Percentiles rank a stretch among this genome's conserved stretches.
Evolutionary conservation across 2,329 filamentous ascomycete species (phyloP).

Genomic region (Aspergillus phoenicis): DNA sequence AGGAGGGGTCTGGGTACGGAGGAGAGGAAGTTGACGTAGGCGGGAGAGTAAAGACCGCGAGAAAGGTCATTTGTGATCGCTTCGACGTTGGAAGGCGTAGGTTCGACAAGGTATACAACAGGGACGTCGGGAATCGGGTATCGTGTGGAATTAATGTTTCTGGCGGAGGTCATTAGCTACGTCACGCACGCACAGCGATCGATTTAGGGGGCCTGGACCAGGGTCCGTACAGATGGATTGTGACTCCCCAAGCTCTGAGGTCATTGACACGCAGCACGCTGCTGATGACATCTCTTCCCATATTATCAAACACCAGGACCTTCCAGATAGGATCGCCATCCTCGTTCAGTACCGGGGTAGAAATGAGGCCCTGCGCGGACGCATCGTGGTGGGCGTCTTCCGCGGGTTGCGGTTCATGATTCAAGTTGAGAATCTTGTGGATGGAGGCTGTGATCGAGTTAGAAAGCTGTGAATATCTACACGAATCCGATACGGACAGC

Average conservation of each 20-base stretch:
- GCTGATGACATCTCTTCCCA: conserved; percentile 92
- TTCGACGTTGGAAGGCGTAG: conserved; percentile 76
- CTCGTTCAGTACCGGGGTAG: conserved; percentile 78
- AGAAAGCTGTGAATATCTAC: conserved; percentile 1
- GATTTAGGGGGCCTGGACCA: conserved; percentile 18
- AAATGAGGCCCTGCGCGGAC: conserved; percentile 63
- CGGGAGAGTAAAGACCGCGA: conserved; percentile 84
- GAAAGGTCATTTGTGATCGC: conserved; percentile 83
- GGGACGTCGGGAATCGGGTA: conserved; percentile 95
- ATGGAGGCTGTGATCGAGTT: conserved; percentile 70
- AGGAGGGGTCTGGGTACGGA: conserved; percentile 87
- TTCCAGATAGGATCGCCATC: conserved; percentile 97
- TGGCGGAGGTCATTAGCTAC: conserved; percentile 20
- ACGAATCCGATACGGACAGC: background rate
- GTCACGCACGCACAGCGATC: background rate
- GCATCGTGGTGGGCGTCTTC: conserved; percentile 64
- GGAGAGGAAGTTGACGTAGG: conserved; percentile 95
- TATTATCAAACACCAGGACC: conserved; percentile 90
- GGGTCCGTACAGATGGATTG: conserved; percentile 78
- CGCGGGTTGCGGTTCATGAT: conserved; percentile 64
- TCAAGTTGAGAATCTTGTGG: conserved; percentile 93
- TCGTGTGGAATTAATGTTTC: conserved; percentile 77
- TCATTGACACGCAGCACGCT: conserved; percentile 94
- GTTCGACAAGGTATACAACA: conserved; percentile 94
- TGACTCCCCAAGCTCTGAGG: conserved; percentile 89